Percentiles rank a stretch among this genome's conserved stretches.
Conservation (phyloP, 1,139 yeast genomes). For the Waltiozyma sp. region DNA sequence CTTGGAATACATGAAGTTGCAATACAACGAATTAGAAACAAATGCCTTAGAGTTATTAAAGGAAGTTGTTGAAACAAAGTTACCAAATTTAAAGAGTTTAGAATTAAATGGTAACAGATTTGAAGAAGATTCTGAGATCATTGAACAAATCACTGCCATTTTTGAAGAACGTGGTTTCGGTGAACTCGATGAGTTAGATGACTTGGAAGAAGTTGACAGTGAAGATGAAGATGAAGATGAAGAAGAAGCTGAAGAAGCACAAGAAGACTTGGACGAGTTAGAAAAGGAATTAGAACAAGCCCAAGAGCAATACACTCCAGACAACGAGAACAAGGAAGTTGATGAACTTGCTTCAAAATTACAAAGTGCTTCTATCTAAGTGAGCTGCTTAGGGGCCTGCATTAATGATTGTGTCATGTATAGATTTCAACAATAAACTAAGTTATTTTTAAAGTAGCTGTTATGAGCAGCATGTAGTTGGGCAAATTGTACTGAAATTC, state of each 20-base stretch:
- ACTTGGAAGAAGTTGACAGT: constrained; percentile 80
- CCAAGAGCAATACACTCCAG: constrained; percentile 21
- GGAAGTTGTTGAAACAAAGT: constrained; percentile 37
- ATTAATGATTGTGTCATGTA: not conserved
- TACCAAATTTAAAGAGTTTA: constrained; percentile 51
- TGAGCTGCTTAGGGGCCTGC: not conserved
- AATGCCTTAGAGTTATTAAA: constrained; percentile 49
- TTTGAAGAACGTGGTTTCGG: constrained; percentile 72
- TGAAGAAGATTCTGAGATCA: constrained; percentile 59
- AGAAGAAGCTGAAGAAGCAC: constrained; percentile 44
- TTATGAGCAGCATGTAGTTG: no score
- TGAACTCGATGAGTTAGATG: constrained; percentile 84
- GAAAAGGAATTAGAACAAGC: constrained; percentile 46
- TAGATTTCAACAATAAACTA: not conserved
- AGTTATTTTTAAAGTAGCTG: not conserved
- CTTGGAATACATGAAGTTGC: constrained; percentile 58
- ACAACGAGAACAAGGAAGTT: constrained; percentile 32
- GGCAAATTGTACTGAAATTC: no score
- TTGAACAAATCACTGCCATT: constrained; percentile 43
- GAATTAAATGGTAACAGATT: constrained; percentile 92
- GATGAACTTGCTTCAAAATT: constrained; percentile 53
- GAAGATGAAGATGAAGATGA: constrained; percentile 77
- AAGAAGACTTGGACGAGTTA: constrained; percentile 42
- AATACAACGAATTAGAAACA: constrained; percentile 79
- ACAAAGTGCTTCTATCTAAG: constrained; percentile 36